Conservation (phyloP, 176 grass and related monocot species). For the Avena eriantha region DNA sequence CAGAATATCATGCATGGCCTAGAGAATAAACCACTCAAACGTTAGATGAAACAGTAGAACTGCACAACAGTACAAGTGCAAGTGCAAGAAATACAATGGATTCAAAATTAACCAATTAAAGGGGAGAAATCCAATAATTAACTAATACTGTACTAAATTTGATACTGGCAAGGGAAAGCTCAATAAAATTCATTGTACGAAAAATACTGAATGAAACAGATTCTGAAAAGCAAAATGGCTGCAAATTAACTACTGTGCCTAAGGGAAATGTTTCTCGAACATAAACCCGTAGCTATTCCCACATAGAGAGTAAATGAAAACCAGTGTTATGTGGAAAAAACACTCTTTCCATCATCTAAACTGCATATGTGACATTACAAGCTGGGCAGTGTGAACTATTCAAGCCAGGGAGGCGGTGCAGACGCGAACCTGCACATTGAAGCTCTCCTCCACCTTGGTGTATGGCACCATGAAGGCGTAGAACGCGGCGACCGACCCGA, state of each 20-base stretch:
- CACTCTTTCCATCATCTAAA: not conserved
- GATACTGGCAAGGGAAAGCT: not conserved
- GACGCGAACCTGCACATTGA: slow-evolving; percentile 71
- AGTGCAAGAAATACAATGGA: slow-evolving; percentile 1
- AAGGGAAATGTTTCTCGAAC: not conserved
- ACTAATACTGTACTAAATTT: not conserved
- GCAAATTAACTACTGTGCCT: slow-evolving; percentile 12
- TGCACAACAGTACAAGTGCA: slow-evolving; percentile 30
- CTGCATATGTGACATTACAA: slow-evolving; percentile 6
- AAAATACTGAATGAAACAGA: not conserved
- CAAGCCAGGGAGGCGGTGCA: not conserved
- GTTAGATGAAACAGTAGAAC: slow-evolving; percentile 38
- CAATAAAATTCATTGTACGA: not conserved
- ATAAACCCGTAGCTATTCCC: not conserved
- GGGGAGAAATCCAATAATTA: not conserved
- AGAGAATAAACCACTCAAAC: slow-evolving; percentile 32
- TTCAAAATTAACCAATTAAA: slow-evolving; percentile 20
- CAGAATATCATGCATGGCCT: slow-evolving; percentile 98
- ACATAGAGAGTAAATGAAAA: not conserved
- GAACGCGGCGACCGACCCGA: slow-evolving; percentile 77
- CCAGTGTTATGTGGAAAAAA: not conserved
- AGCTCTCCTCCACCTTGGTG: slow-evolving; percentile 99
- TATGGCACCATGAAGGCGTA: slow-evolving; percentile 76
- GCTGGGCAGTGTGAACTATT: not conserved
- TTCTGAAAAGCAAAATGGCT: slow-evolving; percentile 1